A percentile compares a stretch with the other conserved stretches of the same genome.
phyloP scores from a whole-genome alignment of 2,329 filamentous ascomycete species.

The Oidium heveae region DNA sequence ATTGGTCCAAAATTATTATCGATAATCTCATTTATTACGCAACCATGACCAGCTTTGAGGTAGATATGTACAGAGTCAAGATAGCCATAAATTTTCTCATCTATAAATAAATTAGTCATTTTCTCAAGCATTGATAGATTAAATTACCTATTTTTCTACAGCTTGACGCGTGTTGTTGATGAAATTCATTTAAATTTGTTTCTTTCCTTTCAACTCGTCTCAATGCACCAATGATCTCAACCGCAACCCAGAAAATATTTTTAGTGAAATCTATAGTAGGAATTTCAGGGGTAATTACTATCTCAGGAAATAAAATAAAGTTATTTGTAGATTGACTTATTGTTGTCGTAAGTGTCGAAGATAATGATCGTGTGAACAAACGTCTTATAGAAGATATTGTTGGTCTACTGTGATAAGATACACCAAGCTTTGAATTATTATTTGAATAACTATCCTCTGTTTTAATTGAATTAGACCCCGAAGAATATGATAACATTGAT shows the following conservation, averaged over 20 bases:
- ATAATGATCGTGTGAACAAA: conserved; percentile 1
- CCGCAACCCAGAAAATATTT: conserved; percentile 14
- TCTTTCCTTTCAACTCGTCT: conserved; percentile 5
- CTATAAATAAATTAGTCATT: conserved; percentile 1
- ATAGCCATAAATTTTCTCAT: conserved; percentile 6
- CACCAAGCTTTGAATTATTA: background rate
- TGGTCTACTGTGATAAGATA: background rate
- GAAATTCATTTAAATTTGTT: background rate
- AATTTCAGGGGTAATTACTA: conserved; percentile 13
- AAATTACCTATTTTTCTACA: background rate
- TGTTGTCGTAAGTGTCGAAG: background rate
- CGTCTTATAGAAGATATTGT: background rate
- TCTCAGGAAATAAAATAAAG: conserved; percentile 10
- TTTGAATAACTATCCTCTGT: background rate
- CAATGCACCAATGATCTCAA: conserved; percentile 14
- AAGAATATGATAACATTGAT: background rate
- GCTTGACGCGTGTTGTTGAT: background rate
- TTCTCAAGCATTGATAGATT: background rate
- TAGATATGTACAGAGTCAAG: conserved; percentile 12
- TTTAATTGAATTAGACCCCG: background rate
- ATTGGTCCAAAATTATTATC: conserved; percentile 9
- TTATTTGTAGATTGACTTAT: background rate
- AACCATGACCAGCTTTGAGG: conserved; percentile 8
- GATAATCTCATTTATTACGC: conserved; percentile 10
- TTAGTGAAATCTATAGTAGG: conserved; percentile 10